These are phyloP conservation scores for Auricularia sp. DNA, from an alignment of 768 basidiomycete genomes.

Conservation along the genomic window DNA sequence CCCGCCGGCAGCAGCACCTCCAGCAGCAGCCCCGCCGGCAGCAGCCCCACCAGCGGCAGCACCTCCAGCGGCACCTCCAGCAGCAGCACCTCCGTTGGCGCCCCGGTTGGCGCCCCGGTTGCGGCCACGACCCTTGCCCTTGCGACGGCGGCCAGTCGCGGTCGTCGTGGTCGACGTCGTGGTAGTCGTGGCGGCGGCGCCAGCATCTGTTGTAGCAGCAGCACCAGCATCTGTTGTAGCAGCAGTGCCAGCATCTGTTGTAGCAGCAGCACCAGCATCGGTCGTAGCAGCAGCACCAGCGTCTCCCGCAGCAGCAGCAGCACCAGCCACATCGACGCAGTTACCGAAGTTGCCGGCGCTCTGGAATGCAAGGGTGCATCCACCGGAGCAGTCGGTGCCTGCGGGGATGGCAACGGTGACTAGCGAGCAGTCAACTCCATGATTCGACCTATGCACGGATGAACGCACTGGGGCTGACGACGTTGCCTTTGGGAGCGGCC, in stretches of 20 bases:
- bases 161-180: background rate
- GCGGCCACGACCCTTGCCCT: background rate
- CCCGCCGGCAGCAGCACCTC: too few relatives aligned
- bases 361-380: background rate
- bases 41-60: too few relatives aligned
- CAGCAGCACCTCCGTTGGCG: background rate
- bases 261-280: background rate
- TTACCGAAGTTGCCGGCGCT: background rate
- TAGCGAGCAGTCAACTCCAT: background rate
- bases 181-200: background rate
- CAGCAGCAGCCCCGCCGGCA: background rate
- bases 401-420: background rate
- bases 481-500: background rate
- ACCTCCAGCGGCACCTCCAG: background rate
- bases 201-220: background rate
- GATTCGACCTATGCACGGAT: background rate
- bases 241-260: background rate
- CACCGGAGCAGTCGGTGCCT: background rate
- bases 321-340: background rate
- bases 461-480: background rate
- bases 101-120: background rate
- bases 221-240: background rate
- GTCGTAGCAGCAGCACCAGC: background rate
- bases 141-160: background rate
- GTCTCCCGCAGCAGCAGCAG: background rate